Base-by-base conservation (phyloP, 208 protist genomes). In the Trypanosomatidae sp. region DNA sequence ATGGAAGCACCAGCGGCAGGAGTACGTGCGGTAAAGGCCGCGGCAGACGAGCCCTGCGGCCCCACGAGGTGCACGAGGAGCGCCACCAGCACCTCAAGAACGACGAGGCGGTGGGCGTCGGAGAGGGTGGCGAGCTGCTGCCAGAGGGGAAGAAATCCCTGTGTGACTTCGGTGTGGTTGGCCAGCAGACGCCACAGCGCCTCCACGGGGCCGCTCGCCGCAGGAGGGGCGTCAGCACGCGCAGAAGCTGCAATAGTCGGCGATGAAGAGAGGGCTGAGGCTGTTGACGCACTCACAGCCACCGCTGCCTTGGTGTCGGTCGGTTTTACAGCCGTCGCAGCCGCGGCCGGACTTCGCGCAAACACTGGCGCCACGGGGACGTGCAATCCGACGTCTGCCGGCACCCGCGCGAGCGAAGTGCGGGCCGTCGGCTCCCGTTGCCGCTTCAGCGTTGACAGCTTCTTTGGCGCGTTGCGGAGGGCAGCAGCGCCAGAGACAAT, bases 141-240 rank as follows among this genome's bases (percentile, higher is more conserved):
- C 75, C 75, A 79, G 44, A 79, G 75, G 43, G 75, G 62, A 13
- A 73, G 46, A 4, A 74, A 74, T 2, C 64, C 69, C 19, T 71
- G 69, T n/a, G 69, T 68, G 10, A 62, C 69, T 28, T 70, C 75
- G 0, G 75, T 74, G 62, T 69, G 69, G 9, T 52, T 22, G 39
- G 75, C 69, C 17, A 79, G 69, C 15, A 66, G 33, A 0, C 28
- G n/a, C 75, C 75, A 79, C 22, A 79, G 55, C 17, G 44, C 47
- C 2, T 33, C 46, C 47, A 69, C 28, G 28, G 66, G 28, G 43
- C 59, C 12, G 13, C 47, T 12, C 25, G 46, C 4, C 9, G 64
- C 25, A 10, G 25, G 43, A 17, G 12, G 44, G 39, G 64, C 25
- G n/a, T n/a, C n/a, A n/a, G n/a, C n/a, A n/a, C n/a, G n/a, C n/a